Conservation (phyloP, 2,329 filamentous ascomycete genomes). For the Leptosphaerulina australis region DNA sequence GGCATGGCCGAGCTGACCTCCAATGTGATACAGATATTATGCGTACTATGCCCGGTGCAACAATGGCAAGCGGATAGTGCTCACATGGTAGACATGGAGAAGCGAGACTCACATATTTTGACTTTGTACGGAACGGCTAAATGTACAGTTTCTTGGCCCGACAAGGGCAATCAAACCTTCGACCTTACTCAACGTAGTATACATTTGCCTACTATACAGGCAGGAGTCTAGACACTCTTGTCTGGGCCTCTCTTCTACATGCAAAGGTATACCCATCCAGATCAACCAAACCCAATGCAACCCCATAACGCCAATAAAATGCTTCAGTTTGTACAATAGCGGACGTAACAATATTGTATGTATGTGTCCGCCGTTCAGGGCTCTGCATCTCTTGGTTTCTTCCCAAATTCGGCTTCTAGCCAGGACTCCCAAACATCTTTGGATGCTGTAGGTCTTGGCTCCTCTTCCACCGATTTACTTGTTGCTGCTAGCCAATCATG, state of each 20-base stretch:
- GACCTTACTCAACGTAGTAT: neutral
- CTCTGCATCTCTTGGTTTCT: slow-evolving; percentile 1
- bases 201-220: slow-evolving; percentile 8
- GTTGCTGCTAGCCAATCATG: slow-evolving; percentile 15
- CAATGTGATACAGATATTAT: neutral
- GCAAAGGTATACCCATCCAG: neutral
- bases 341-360: neutral
- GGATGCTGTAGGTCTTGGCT: slow-evolving; percentile 3
- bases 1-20: neutral
- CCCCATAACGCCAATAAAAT: slow-evolving; percentile 18
- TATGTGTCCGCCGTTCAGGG: neutral
- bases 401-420: slow-evolving; percentile 15
- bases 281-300: neutral
- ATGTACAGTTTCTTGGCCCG: slow-evolving; percentile 1
- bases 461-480: neutral
- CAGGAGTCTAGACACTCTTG: neutral
- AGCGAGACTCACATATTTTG: slow-evolving; percentile 7
- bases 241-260: neutral
- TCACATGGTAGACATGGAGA: neutral
- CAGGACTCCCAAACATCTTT: slow-evolving; percentile 13
- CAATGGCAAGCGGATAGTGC: neutral
- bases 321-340: slow-evolving; percentile 1
- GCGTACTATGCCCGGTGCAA: neutral
- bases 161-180: neutral
- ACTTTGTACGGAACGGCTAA: slow-evolving; percentile 14